Base-by-base conservation (phyloP, 306 rosid genomes). In the Coriaria nepalensis region DNA sequence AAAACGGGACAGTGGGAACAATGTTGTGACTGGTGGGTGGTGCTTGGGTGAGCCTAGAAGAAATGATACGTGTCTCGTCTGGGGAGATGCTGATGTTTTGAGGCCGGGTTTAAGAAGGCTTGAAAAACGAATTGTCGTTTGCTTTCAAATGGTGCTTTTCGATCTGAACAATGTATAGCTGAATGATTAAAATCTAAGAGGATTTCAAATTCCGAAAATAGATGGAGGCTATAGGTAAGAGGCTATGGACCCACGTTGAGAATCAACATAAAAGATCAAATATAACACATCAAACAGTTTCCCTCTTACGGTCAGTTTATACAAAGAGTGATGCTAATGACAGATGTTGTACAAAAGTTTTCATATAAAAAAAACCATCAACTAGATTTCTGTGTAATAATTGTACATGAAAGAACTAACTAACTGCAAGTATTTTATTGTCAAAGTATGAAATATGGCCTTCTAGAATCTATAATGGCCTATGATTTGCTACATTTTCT, bases 21-120 rank as follows among this genome's bases (percentile, higher is more conserved):
- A 71, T 1, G 75, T 72, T 45, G 76, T 79, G 62, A 94, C 98
- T 0, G 96, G 98, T 54, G 98, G 98, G 8, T 90, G 98, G 98
- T 90, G 98, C 72, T 57, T 85, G 60, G 96, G 94, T 13, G 87
- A 73, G 74, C 56, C 80, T 46, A 79, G 75, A 3, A 20, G 29
- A 52, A 90, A 90, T 44, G 68, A 10, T 51, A 73, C 94, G 0
- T 90, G 98, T 59, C 62, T 78, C 5, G 77, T 70, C 5, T 90
- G 98, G 98, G 98, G 98, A 45, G 87, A 90, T 77, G 95, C 98
- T 6, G 71, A 68, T 44, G 68, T 90, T 66, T 65, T 90, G 73
- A 82, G 98, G 70, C 98, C 98, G 2, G 77, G 94, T 12, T 13
- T 48, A 15, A 83, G 61, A 73, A 64, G 87, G 49, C 87, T 90